phyloP scores from a whole-genome alignment of 2,329 filamentous ascomycete genomes.

The Exophiala xenobiotica region DNA sequence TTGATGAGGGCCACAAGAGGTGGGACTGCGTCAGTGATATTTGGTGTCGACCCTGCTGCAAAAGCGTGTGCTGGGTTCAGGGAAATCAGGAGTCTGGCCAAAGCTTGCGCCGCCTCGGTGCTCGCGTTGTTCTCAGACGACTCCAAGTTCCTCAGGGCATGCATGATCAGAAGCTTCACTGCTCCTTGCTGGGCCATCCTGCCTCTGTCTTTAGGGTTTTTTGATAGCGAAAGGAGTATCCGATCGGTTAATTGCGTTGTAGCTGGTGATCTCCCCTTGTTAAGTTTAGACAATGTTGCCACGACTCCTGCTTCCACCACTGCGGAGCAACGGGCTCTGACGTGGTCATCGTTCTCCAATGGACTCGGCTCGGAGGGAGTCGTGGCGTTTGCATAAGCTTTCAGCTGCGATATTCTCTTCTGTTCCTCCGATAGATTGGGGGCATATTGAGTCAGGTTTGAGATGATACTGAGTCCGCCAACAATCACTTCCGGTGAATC shows the following conservation, averaged over 20 bases:
- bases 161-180: slow-evolving; percentile 75
- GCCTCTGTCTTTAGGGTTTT: slow-evolving; percentile 70
- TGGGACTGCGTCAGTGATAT: slow-evolving; percentile 73
- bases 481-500: slow-evolving; percentile 73
- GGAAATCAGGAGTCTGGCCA: slow-evolving; percentile 82
- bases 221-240: slow-evolving; percentile 75
- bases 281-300: slow-evolving; percentile 72
- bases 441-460: slow-evolving; percentile 79
- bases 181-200: slow-evolving; percentile 90
- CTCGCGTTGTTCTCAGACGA: slow-evolving; percentile 36
- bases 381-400: slow-evolving; percentile 86
- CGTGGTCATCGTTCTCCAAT: slow-evolving; percentile 73
- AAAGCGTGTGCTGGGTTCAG: slow-evolving; percentile 84
- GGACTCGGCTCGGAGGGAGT: slow-evolving; percentile 64
- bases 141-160: slow-evolving; percentile 47
- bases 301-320: slow-evolving; percentile 78
- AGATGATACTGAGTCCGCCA: slow-evolving; percentile 79
- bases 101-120: slow-evolving; percentile 68
- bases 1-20: slow-evolving; percentile 74
- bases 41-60: slow-evolving; percentile 70
- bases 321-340: slow-evolving; percentile 70
- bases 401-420: slow-evolving; percentile 86
- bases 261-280: slow-evolving; percentile 67
- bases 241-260: slow-evolving; percentile 71
- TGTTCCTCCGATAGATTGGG: slow-evolving; percentile 82